Evolutionary conservation across 352 stramenopile genomes (phyloP).

Genomic region (Phytophthora rubi): DNA sequence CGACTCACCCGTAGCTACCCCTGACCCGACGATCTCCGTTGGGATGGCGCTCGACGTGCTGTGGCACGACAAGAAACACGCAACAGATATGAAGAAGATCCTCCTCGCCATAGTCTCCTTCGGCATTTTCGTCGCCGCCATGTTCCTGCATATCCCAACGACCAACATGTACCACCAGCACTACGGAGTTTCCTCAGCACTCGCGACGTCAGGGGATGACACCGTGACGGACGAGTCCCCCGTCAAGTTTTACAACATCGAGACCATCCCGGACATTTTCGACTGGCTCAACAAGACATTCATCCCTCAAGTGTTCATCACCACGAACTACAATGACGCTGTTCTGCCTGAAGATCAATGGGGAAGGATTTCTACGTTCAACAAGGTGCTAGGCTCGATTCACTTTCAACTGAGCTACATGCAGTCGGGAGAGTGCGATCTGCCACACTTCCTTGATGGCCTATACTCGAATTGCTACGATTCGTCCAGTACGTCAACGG

Average conservation of each 20-base stretch:
- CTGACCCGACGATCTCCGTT: constrained; percentile 17
- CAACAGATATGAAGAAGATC: constrained; percentile 44
- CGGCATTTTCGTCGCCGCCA: constrained; percentile 46
- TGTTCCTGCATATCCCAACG: constrained; percentile 52
- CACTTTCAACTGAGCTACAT: constrained; percentile 38
- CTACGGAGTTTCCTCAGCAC: constrained; percentile 36
- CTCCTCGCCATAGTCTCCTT: constrained; percentile 46
- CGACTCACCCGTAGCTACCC: constrained; percentile 3
- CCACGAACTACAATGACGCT: constrained; percentile 50
- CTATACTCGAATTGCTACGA: constrained; percentile 53
- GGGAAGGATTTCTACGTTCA: constrained; percentile 43
- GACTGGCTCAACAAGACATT: constrained; percentile 55
- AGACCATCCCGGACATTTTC: constrained; percentile 44
- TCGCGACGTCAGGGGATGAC: constrained; percentile 52
- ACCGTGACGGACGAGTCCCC: constrained; percentile 44
- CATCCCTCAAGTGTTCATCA: constrained; percentile 53
- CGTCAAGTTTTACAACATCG: constrained; percentile 58
- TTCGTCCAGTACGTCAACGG: constrained; percentile 15
- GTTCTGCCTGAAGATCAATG: constrained; percentile 31
- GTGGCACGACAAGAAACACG: constrained; percentile 50
- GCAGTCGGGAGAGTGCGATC: constrained; percentile 23
- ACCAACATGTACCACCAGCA: constrained; percentile 41
- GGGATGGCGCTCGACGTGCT: constrained; percentile 43
- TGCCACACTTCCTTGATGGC: constrained; percentile 29
- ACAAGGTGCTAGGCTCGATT: constrained; percentile 48